Evolutionary conservation across 192 early-diverging fungal species (phyloP).

Genomic region (Linnemannia exigua): DNA sequence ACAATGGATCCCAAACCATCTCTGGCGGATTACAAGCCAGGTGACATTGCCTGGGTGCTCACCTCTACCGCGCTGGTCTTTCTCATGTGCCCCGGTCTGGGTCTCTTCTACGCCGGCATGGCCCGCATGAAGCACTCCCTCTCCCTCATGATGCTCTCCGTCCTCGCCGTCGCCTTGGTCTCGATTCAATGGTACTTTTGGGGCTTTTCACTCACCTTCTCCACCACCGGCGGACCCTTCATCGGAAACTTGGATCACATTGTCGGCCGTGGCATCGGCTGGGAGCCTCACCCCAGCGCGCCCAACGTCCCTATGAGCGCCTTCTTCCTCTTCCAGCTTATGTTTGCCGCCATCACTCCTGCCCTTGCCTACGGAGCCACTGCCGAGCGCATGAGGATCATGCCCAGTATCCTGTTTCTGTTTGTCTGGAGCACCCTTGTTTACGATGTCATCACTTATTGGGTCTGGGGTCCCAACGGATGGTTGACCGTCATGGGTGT

Average conservation of each 20-base stretch:
- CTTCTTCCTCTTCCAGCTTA: constrained; percentile 82
- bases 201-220: constrained; percentile 81
- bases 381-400: constrained; percentile 80
- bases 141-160: constrained; percentile 81
- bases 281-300: constrained; percentile 67
- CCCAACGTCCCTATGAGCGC: constrained; percentile 74
- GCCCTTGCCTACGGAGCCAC: constrained; percentile 78
- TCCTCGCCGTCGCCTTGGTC: constrained; percentile 79
- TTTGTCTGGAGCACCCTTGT: constrained; percentile 81
- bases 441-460: constrained; percentile 83
- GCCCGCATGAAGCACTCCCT: constrained; percentile 83
- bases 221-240: constrained; percentile 74
- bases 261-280: constrained; percentile 71
- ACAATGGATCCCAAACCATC: constrained; percentile 31
- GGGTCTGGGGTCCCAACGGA: constrained; percentile 87
- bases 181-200: constrained; percentile 82
- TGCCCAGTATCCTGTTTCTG: constrained; percentile 74
- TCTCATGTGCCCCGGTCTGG: constrained; percentile 81
- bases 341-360: constrained; percentile 85
- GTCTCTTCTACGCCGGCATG: constrained; percentile 85
- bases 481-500: constrained; percentile 83
- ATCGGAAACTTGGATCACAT: constrained; percentile 79
- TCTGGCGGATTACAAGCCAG: constrained; percentile 65
- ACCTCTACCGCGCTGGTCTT: constrained; percentile 78
- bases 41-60: constrained; percentile 84